A percentile compares a stretch with the other conserved stretches of the same genome.
Conservation (phyloP, 306 rosid genomes). For the Pyrus pyrifolia region DNA sequence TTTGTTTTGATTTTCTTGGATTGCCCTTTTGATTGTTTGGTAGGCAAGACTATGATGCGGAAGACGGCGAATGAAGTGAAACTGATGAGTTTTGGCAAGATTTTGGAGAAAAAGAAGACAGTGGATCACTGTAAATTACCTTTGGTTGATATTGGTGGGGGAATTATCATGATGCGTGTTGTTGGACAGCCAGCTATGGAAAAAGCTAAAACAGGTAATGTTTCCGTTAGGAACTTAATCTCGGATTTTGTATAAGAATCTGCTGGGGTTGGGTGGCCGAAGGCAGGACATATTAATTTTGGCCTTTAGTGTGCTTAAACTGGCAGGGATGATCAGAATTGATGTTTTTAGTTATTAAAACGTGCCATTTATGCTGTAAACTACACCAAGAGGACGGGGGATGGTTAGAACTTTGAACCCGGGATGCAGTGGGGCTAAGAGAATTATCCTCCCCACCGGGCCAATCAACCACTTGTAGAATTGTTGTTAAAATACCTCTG, state of each 20-base stretch:
- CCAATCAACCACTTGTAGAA: too few species aligned
- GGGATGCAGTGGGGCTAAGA: too few species aligned
- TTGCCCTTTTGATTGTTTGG: not conserved
- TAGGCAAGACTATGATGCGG: slow-evolving; percentile 66
- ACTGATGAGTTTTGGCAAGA: slow-evolving; percentile 80
- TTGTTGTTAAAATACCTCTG: not conserved
- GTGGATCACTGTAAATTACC: slow-evolving; percentile 90
- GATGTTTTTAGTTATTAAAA: too few species aligned
- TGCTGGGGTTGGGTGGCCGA: too few species aligned
- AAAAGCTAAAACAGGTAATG: too few species aligned
- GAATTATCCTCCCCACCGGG: too few species aligned
- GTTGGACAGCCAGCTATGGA: slow-evolving; percentile 67
- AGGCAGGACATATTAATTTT: too few species aligned
- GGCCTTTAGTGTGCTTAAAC: not conserved
- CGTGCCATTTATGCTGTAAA: too few species aligned
- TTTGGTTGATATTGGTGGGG: slow-evolving; percentile 62
- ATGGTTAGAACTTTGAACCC: too few species aligned
- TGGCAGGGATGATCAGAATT: not conserved
- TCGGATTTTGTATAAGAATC: not conserved
- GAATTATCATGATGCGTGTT: slow-evolving; percentile 68
- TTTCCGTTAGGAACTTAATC: too few species aligned
- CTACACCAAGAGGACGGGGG: too few species aligned
- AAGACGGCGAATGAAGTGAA: slow-evolving; percentile 89
- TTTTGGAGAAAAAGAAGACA: slow-evolving; percentile 93
- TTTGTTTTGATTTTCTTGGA: slow-evolving; percentile 8